Percentiles rank a stretch among this genome's conserved stretches.
phyloP scores from a whole-genome alignment of 208 protist genomes.

The Zelonia costaricensis region DNA sequence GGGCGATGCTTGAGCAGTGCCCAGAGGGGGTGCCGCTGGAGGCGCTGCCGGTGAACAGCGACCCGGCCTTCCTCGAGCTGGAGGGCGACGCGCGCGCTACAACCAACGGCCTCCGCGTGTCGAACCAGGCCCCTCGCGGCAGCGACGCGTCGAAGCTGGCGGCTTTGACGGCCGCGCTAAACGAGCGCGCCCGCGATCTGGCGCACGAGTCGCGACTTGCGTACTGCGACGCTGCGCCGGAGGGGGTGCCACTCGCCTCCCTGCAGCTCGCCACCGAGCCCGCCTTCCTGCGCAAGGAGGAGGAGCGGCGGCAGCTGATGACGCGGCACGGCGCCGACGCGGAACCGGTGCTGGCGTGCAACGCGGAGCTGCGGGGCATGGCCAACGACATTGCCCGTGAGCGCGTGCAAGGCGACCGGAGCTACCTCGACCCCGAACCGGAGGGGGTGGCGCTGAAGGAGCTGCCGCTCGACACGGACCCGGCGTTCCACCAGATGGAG shows the following conservation, averaged over 20 bases:
- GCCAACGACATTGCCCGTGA: slow-evolving; percentile 35
- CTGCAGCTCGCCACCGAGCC: slow-evolving; percentile 22
- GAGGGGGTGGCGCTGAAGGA: slow-evolving; percentile 45
- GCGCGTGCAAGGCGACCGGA: slow-evolving; percentile 30
- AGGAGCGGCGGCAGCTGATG: slow-evolving; percentile 17
- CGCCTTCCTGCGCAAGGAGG: slow-evolving; percentile 17
- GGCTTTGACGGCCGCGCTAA: slow-evolving; percentile 37
- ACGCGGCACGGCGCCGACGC: neutral
- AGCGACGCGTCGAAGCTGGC: slow-evolving; percentile 20
- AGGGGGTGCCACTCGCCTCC: slow-evolving; percentile 45
- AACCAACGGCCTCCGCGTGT: neutral
- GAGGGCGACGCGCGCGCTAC: slow-evolving; percentile 51
- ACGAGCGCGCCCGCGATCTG: slow-evolving; percentile 59
- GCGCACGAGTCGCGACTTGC: slow-evolving; percentile 49
- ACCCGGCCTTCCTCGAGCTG: slow-evolving; percentile 37
- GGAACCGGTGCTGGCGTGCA: slow-evolving; percentile 30
- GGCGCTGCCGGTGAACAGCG: slow-evolving; percentile 51
- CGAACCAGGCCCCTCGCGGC: slow-evolving; percentile 15
- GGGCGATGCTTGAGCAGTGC: slow-evolving; percentile 27
- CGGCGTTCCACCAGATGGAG: slow-evolving; percentile 49
- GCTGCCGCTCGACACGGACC: slow-evolving; percentile 38
- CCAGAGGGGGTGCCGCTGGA: slow-evolving; percentile 58
- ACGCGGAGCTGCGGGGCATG: slow-evolving; percentile 36
- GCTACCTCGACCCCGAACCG: slow-evolving; percentile 30
- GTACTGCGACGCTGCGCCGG: slow-evolving; percentile 46